These are phyloP conservation scores for Mycena haematopus DNA, from an alignment of 768 basidiomycete species.

Conservation along the genomic window DNA sequence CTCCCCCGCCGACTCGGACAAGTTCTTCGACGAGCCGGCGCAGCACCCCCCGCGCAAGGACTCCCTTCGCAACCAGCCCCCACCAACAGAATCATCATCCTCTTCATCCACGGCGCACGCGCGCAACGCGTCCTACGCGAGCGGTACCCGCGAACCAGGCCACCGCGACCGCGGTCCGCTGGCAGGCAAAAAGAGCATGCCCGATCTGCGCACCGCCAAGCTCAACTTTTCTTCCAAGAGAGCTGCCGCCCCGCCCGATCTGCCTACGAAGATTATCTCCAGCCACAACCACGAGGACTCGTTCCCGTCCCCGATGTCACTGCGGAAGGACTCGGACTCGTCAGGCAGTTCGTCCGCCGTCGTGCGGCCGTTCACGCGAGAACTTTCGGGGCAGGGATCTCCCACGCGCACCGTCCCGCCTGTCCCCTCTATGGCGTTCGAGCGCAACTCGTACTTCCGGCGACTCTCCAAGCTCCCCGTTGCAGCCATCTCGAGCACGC, in stretches of 20 bases:
- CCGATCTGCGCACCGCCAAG: slow-evolving; percentile 72
- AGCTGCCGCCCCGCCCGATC: slow-evolving; percentile 31
- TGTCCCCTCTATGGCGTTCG: slow-evolving; percentile 70
- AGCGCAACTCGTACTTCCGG: slow-evolving; percentile 93
- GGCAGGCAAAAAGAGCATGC: slow-evolving; percentile 80
- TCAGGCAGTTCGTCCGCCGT: slow-evolving; percentile 37
- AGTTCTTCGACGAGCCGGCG: slow-evolving; percentile 51
- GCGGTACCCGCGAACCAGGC: slow-evolving; percentile 43
- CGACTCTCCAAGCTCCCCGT: slow-evolving; percentile 82
- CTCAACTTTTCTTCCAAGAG: slow-evolving; percentile 42
- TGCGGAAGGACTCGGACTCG: slow-evolving; percentile 56
- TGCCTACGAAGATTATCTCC: slow-evolving; percentile 27
- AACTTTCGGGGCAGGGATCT: slow-evolving; percentile 32
- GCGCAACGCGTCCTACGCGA: slow-evolving; percentile 59
- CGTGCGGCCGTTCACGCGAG: slow-evolving; percentile 33
- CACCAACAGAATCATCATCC: slow-evolving; percentile 8
- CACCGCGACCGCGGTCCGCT: slow-evolving; percentile 42
- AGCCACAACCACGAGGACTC: slow-evolving; percentile 40
- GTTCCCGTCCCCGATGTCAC: slow-evolving; percentile 47
- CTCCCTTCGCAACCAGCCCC: slow-evolving; percentile 31
- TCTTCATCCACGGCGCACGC: slow-evolving; percentile 39
- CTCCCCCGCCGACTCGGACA: slow-evolving; percentile 62
- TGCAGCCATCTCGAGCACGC: slow-evolving; percentile 62
- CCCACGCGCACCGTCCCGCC: slow-evolving; percentile 49
- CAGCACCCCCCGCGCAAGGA: slow-evolving; percentile 29